phyloP scores from a whole-genome alignment of 108 stramenopile genomes.

The Skeletonema costatum region DNA sequence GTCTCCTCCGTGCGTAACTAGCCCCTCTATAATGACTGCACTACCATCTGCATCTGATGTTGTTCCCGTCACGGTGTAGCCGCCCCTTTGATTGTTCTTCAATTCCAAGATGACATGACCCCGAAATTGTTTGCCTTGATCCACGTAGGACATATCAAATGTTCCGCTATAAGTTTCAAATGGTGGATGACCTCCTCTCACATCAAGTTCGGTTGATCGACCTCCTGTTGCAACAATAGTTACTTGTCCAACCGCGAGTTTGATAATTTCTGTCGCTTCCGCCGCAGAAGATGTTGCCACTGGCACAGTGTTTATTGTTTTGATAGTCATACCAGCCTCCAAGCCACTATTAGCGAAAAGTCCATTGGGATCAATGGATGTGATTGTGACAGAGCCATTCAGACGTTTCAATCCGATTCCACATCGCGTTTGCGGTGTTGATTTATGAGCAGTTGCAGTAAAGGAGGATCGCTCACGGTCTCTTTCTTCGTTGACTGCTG shows the following conservation, averaged over 20 bases:
- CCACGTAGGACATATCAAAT: conserved; percentile 18
- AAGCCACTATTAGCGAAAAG: neutral
- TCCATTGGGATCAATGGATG: neutral
- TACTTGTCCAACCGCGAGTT: neutral
- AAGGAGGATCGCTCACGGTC: neutral
- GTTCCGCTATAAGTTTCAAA: conserved; percentile 7
- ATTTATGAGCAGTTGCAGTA: neutral
- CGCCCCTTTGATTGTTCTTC: conserved; percentile 5
- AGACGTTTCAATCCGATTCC: neutral
- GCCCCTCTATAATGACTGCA: conserved; percentile 16
- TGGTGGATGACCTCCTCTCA: too few relatives aligned
- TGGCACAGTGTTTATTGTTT: neutral
- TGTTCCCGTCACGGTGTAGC: conserved; percentile 21
- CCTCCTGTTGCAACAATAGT: neutral
- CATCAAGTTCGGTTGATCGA: too few relatives aligned
- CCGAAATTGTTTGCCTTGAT: conserved; percentile 10
- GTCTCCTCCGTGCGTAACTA: conserved; percentile 18
- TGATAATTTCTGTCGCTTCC: neutral
- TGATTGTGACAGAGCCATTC: neutral
- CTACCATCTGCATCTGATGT: conserved; percentile 21
- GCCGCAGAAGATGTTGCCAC: neutral
- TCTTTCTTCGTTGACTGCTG: neutral
- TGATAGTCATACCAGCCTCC: neutral
- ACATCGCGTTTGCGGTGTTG: neutral
- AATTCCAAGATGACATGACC: neutral